Evolutionary conservation across 306 rosid species (phyloP), one percentile per base, ranked within the genome.

Genomic region (Dryas alaskensis): DNA sequence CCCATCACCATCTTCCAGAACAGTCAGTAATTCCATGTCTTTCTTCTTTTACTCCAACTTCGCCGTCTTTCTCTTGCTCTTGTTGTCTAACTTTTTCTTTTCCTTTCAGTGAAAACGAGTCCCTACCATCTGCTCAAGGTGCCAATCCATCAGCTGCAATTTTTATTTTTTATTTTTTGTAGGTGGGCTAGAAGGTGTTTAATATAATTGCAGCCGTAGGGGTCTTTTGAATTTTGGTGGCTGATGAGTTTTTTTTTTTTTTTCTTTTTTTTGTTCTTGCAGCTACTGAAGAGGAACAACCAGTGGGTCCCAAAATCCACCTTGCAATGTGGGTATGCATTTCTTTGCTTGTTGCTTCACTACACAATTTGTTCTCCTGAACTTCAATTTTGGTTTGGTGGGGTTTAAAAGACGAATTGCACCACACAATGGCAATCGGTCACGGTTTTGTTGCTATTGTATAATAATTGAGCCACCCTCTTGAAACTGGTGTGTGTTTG

Each of bases 241-340:
- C 39, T 72, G 49, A 60, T 27, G 49, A 60, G n/a, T 48, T 75
- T 67, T 4, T 62, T 72, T 46, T 51, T 72, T 60, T 49, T 1
- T 27, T 27, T 2, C 0, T 27, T 27, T 31, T 1, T 68, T 51
- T 19, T 46, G 49, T 73, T 46, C 39, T 73, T 78, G 86, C 81
- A 86, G 71, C 72, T n/a, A 67, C 64, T 2, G 93, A 85, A 52
- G 89, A 83, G 65, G 91, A 81, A 52, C 89, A 82, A 82, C 82
- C 73, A 31, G 44, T 81, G 14, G 78, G 51, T 63, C 96, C 96
- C 10, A 83, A 72, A 68, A 73, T 93, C 62, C 89, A 89, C 78
- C 97, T 93, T 75, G 96, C 97, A 40, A 93, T 93, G 97, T 93
- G 98, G 98, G 97, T 90, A 83, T 78, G 97, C 71, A 22, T 16